phyloP scores from a whole-genome alignment of 495 filamentous ascomycete genomes.

The Aspergillus leporis region DNA sequence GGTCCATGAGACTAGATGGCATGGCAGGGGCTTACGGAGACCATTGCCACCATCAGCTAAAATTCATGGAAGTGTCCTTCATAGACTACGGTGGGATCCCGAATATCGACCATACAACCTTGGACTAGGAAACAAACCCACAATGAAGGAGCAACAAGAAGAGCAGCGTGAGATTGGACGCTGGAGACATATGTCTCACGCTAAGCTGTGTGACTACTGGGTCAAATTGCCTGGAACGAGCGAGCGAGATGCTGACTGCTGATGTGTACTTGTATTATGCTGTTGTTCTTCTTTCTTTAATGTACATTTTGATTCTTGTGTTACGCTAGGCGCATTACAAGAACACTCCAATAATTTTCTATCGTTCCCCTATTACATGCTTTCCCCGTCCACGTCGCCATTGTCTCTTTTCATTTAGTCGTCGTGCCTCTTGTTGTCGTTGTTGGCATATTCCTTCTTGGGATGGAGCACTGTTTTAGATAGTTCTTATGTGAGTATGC shows the following conservation, averaged over 20 bases:
- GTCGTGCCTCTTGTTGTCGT: no score
- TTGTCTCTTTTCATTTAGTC: no score
- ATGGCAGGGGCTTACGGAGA: slow-evolving; percentile 13
- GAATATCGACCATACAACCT: slow-evolving; percentile 22
- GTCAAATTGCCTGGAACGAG: background rate
- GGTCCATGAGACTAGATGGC: slow-evolving; percentile 17
- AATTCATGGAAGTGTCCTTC: slow-evolving; percentile 19
- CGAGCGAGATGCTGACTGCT: background rate
- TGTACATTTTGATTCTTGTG: background rate
- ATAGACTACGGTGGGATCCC: slow-evolving; percentile 13
- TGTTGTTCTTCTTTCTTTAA: background rate
- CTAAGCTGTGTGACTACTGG: slow-evolving; percentile 14
- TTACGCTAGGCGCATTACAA: background rate
- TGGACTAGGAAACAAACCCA: slow-evolving; percentile 12
- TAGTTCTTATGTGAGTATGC: no score
- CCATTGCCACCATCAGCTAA: slow-evolving; percentile 11
- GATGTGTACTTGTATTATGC: background rate
- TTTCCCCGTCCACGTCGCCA: background rate
- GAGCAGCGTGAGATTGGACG: slow-evolving; percentile 5
- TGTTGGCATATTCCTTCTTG: no score
- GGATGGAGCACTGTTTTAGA: no score
- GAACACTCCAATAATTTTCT: background rate
- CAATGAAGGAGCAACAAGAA: background rate
- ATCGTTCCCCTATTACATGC: background rate
- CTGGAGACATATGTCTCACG: slow-evolving; percentile 4